phyloP scores from a whole-genome alignment of 2,329 filamentous ascomycete genomes.

The Acrodontium crateriforme region DNA sequence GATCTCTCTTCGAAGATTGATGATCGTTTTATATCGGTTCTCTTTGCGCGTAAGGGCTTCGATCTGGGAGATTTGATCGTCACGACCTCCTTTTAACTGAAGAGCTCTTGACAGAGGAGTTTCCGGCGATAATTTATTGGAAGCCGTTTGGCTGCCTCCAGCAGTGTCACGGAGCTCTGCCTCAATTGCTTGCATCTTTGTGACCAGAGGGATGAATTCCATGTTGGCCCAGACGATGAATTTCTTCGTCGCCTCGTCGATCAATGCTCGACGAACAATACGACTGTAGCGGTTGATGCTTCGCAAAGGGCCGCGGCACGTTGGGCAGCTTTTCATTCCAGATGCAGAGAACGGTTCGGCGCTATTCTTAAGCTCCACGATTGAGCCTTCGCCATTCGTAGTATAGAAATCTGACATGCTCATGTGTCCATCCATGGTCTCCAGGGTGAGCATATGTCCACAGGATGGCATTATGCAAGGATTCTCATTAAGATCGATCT shows the following conservation, averaged over 20 bases:
- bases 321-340: conserved; percentile 39
- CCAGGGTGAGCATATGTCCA: conserved; percentile 48
- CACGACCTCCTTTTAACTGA: too few relatives aligned
- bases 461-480: conserved; percentile 51
- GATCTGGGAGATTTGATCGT: too few relatives aligned
- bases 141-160: too few relatives aligned
- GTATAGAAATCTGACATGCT: conserved; percentile 39
- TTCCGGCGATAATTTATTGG: too few relatives aligned
- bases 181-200: too few relatives aligned
- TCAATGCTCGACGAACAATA: conserved; percentile 43
- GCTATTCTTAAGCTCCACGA: conserved; percentile 18
- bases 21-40: conserved; percentile 3
- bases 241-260: conserved; percentile 52
- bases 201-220: too few relatives aligned
- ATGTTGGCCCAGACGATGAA: conserved; percentile 43
- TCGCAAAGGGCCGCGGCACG: conserved; percentile 45
- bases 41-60: too few relatives aligned
- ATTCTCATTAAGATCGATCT: conserved; percentile 44
- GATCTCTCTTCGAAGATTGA: conserved; percentile 11
- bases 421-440: conserved; percentile 49
- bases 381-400: conserved; percentile 8
- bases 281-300: conserved; percentile 48
- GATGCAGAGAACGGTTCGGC: conserved; percentile 37
- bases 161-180: too few relatives aligned
- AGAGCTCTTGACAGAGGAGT: too few relatives aligned